Conservation (phyloP, 2,329 filamentous ascomycete species). For the Xylariomycetidae sp. region DNA sequence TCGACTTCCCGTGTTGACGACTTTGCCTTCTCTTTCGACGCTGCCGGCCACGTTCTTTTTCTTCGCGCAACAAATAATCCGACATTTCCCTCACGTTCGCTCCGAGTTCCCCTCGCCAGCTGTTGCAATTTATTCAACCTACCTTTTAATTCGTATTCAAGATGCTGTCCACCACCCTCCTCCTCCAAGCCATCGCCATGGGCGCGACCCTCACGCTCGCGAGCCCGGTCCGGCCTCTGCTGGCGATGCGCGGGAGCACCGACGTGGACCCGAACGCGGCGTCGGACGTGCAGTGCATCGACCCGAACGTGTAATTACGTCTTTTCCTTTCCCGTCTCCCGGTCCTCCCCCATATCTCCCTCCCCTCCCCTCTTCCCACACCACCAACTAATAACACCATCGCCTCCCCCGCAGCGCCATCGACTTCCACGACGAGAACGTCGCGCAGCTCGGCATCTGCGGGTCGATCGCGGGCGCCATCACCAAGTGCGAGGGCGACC, state of each 20-base stretch:
- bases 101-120: conserved; percentile 9
- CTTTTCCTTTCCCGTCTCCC: neutral
- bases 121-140: conserved; percentile 3
- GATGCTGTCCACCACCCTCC: conserved; percentile 16
- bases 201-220: neutral
- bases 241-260: conserved; percentile 7
- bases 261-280: conserved; percentile 36
- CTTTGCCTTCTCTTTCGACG: conserved; percentile 4
- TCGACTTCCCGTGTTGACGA: neutral
- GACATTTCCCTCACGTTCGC: no score
- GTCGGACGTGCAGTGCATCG: conserved; percentile 33
- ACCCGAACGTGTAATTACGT: conserved; percentile 32
- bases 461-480: conserved; percentile 43
- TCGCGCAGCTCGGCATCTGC: conserved; percentile 43
- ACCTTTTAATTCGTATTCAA: conserved; percentile 2
- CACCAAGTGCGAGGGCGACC: conserved; percentile 38
- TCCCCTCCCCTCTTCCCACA: neutral
- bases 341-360: neutral
- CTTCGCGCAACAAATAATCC: conserved; percentile 10
- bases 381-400: conserved; percentile 10
- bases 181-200: conserved; percentile 20
- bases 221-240: neutral
- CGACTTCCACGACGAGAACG: conserved; percentile 43
- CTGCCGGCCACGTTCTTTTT: conserved; percentile 14
- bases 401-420: conserved; percentile 31